A percentile compares a stretch with the other conserved stretches of the same genome.
phyloP scores from a whole-genome alignment of 192 early-diverging fungal genomes.

The Funneliformis geosporum region DNA sequence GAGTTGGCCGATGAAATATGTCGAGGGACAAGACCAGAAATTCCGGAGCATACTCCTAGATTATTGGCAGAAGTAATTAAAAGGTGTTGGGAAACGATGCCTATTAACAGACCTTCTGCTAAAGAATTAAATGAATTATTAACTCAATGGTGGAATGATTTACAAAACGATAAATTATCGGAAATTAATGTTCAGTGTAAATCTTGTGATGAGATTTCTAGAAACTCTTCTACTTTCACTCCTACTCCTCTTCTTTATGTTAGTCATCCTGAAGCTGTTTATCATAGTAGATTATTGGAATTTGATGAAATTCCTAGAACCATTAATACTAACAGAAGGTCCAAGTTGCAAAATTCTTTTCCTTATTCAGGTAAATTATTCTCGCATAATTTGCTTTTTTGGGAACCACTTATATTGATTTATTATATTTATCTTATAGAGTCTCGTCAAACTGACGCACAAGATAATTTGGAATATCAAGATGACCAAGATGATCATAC shows the following conservation, averaged over 20 bases:
- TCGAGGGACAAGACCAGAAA: neutral
- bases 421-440: no score
- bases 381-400: neutral
- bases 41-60: neutral
- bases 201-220: neutral
- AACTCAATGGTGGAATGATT: neutral
- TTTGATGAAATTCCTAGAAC: neutral
- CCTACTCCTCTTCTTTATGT: neutral
- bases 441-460: no score
- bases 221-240: neutral
- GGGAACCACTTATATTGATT: no score
- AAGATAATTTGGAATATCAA: no score
- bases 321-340: neutral
- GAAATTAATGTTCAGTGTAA: neutral
- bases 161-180: neutral
- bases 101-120: neutral
- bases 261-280: conserved; percentile 18
- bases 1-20: neutral
- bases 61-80: conserved; percentile 15
- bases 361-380: neutral
- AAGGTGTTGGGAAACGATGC: neutral
- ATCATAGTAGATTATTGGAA: conserved; percentile 10
- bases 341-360: neutral
- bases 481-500: no score
- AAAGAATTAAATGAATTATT: neutral